Evolutionary conservation across 345 rosid species (phyloP), one percentile per base, ranked within the genome.

Genomic region (Euphorbia pulcherrima): DNA sequence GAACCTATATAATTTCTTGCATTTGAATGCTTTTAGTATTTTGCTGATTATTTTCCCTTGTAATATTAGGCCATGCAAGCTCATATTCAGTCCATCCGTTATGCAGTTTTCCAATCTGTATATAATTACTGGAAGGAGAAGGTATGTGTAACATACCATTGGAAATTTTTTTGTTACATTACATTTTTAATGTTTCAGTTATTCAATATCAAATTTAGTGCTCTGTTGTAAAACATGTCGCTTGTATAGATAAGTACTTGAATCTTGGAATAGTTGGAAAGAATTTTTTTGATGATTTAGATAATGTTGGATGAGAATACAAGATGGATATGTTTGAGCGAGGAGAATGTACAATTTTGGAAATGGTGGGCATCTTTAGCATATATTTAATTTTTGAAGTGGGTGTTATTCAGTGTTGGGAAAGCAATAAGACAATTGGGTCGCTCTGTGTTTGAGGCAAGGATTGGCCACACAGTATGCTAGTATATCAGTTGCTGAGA

Each of bases 61-160:
- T 44, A 65, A 61, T 80, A 68, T 52, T 75, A 94, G 99, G 97
- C 90, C 35, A 62, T 92, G 80, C 97, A 87, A 77, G 80, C 86
- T 68, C 80, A 85, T 72, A 47, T 24, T 67, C 70, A 59, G 57
- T 82, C 85, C 58, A 67, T 83, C 69, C 84, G 77, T 78, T 79
- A 81, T 85, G 83, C 86, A 52, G 83, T 86, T 60, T 81, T 88
- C 59, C 93, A 89, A 77, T 82, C 87, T 60, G 88, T 89, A 67
- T 95, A 79, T 80, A 76, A 68, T 82, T 95, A 88, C 68, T 95
- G 99, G 99, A 92, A 85, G 82, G 86, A 92, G 10, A 95, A 95
- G 99, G 97, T 92, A 73, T 52, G 72, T 5, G 16, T 44, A 62
- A 39, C 54, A 37, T 28, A 26, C 48, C 29, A 33, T 20, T 54